Base-by-base conservation (phyloP, 495 filamentous ascomycete species). In the Eremomyces bilateralis region DNA sequence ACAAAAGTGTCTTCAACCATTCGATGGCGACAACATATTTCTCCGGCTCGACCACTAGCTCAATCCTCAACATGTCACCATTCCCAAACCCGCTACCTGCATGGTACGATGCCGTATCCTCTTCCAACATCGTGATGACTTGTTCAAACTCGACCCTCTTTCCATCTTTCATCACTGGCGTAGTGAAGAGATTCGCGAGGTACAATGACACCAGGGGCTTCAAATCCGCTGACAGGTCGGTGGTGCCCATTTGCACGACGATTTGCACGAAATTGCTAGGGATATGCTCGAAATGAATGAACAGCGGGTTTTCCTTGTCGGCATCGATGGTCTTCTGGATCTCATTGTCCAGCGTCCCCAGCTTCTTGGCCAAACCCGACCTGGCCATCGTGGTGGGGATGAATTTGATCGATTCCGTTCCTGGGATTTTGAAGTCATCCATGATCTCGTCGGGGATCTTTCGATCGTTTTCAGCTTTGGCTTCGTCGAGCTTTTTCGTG, bases 241-340 rank as follows among this genome's bases (percentile, higher is more conserved):
- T 85, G 1, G 81, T 83, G 31, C 79, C 79, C 22, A 94, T 51
- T 27, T 91, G 62, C 13, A 93, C 51, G 5, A 65, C 71, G 10
- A 95, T 55, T 39, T 80, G 71, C 29, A 92, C 81, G 48, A 99
- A 99, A 44, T 77, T 85, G 29, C 78, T 84, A 21, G 71, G 69
- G 21, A 92, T 76, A 44, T 91, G 69, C 58, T 99, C 88, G 44
- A 88, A 99, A 54, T 99, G 90, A n/a, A 99, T 64, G 53, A 93
- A 99, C 2, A 93, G 61, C 1, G 84, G 80, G 24, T 68, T 43
- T 8, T 15, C 63, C 2, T 63, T 43, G 5, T 63, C 60, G 35
- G 83, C 72, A 45, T 93, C 79, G 33, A 97, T 66, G 30, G 73
- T 48, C 35, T 71, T 64, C 50, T 97, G 88, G n/a, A 76, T 62